Evolutionary conservation across 2,329 filamentous ascomycete species (phyloP).

Genomic region (Monilinia fructicola): DNA sequence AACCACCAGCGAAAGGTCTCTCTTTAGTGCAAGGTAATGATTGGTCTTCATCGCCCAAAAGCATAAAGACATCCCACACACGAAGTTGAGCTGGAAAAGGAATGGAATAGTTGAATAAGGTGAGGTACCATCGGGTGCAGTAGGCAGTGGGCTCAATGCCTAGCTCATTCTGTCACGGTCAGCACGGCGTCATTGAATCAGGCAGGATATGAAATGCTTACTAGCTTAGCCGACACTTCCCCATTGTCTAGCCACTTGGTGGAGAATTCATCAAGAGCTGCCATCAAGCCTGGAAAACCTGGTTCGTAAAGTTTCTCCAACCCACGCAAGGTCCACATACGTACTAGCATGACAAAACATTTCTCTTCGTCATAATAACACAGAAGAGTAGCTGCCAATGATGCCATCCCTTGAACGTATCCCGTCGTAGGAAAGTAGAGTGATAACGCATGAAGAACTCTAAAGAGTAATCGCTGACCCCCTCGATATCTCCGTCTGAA

Average conservation of each 20-base stretch:
- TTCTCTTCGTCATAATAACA: conserved; percentile 97
- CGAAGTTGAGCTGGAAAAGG: conserved; percentile 92
- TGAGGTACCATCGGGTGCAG: conserved; percentile 95
- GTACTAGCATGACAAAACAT: conserved; percentile 94
- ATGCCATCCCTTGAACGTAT: conserved; percentile 98
- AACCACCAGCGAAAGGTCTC: conserved; percentile 57
- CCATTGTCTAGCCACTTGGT: conserved; percentile 75
- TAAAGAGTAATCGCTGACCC: conserved; percentile 86
- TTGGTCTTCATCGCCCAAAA: conserved; percentile 74
- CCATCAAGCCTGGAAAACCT: conserved; percentile 85
- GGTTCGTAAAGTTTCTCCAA: conserved; percentile 79
- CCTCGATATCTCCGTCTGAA: conserved; percentile 89
- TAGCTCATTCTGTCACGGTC: conserved; percentile 61
- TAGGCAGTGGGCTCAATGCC: conserved; percentile 87
- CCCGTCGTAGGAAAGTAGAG: conserved; percentile 88
- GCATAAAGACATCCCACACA: conserved; percentile 97
- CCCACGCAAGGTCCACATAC: conserved; percentile 86
- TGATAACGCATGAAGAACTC: conserved; percentile 87
- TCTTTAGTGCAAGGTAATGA: conserved; percentile 35
- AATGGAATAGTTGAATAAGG: conserved; percentile 94
- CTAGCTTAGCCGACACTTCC: conserved; percentile 77
- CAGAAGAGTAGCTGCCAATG: conserved; percentile 84
- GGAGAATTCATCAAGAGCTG: conserved; percentile 81
- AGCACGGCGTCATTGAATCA: conserved; percentile 15
- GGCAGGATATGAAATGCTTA: conserved; percentile 48